Evolutionary conservation across 768 basidiomycete species (phyloP).

Genomic region (Collybiopsis luxurians): DNA sequence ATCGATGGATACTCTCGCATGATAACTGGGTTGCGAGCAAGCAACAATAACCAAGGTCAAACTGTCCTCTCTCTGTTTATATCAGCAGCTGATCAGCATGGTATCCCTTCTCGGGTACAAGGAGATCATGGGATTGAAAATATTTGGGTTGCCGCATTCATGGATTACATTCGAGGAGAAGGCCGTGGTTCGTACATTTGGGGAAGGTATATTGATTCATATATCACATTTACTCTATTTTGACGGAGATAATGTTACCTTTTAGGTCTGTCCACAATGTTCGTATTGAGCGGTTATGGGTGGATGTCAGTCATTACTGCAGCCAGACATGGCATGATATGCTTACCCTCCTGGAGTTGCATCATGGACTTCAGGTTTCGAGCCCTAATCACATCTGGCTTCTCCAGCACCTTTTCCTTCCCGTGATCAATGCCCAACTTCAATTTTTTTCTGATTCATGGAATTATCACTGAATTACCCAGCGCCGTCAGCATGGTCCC

Average conservation of each 20-base stretch:
- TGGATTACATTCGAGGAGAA: background rate
- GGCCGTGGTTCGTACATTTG: constrained; percentile 7
- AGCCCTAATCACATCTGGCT: constrained; percentile 31
- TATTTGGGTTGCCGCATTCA: constrained; percentile 1
- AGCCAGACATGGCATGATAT: constrained; percentile 31
- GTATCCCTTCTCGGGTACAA: background rate
- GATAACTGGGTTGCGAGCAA: constrained; percentile 30
- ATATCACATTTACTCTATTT: background rate
- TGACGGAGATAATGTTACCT: background rate
- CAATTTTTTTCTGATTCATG: constrained; percentile 22
- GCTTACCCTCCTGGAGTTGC: constrained; percentile 25
- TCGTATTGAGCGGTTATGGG: constrained; percentile 33
- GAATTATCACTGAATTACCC: constrained; percentile 25
- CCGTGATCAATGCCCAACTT: constrained; percentile 22
- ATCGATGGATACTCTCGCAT: constrained; percentile 40
- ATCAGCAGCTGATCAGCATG: background rate
- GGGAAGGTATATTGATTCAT: constrained; percentile 2
- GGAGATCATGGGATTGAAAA: constrained; percentile 8
- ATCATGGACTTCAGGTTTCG: constrained; percentile 22
- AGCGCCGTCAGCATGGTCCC: constrained; percentile 9
- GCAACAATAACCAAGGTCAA: constrained; percentile 35
- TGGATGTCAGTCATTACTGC: constrained; percentile 27
- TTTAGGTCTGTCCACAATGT: constrained; percentile 21
- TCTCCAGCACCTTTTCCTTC: constrained; percentile 31
- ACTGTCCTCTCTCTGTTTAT: constrained; percentile 35